Percentiles rank a stretch among this genome's conserved stretches.
These are phyloP conservation scores for Tulasnella sp. DNA, from an alignment of 768 basidiomycete genomes.

Conservation along the genomic window DNA sequence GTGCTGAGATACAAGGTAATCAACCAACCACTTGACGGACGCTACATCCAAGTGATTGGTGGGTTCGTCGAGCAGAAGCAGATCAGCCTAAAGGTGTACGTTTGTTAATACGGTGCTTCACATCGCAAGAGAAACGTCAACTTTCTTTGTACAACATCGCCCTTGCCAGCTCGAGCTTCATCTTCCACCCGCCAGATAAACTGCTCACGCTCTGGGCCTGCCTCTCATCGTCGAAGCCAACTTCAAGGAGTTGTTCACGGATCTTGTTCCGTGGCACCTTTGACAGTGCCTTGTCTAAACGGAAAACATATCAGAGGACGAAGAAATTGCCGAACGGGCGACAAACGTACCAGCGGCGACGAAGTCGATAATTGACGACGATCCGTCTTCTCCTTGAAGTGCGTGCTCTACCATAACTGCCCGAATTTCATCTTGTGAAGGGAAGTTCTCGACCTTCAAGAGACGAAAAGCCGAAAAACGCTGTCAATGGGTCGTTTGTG, in stretches of 20 bases:
- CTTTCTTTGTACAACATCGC: constrained; percentile 90
- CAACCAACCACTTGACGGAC: constrained; percentile 86
- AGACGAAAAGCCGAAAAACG: not conserved
- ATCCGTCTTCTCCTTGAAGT: constrained; percentile 85
- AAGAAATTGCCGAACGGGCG: not conserved
- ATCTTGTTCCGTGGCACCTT: constrained; percentile 59
- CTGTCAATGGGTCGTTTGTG: not conserved
- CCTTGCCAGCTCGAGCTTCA: constrained; percentile 92
- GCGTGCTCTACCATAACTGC: constrained; percentile 98
- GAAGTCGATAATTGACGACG: constrained; percentile 76
- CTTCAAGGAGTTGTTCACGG: constrained; percentile 66
- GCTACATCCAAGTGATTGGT: constrained; percentile 67
- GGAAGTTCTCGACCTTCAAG: constrained; percentile 68
- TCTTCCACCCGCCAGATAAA: constrained; percentile 97
- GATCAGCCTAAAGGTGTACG: constrained; percentile 36
- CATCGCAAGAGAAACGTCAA: not conserved
- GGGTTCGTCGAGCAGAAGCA: constrained; percentile 81
- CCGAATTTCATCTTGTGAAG: constrained; percentile 71
- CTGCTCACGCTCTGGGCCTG: constrained; percentile 81
- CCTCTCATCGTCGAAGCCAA: constrained; percentile 82
- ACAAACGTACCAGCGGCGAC: constrained; percentile 60
- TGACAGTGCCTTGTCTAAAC: constrained; percentile 55
- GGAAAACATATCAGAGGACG: not conserved
- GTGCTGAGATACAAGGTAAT: constrained; percentile 71
- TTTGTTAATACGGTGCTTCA: not conserved